Evolutionary conservation across 179 eudicot genomes (phyloP).

Genomic region (Beta macrorhiza): DNA sequence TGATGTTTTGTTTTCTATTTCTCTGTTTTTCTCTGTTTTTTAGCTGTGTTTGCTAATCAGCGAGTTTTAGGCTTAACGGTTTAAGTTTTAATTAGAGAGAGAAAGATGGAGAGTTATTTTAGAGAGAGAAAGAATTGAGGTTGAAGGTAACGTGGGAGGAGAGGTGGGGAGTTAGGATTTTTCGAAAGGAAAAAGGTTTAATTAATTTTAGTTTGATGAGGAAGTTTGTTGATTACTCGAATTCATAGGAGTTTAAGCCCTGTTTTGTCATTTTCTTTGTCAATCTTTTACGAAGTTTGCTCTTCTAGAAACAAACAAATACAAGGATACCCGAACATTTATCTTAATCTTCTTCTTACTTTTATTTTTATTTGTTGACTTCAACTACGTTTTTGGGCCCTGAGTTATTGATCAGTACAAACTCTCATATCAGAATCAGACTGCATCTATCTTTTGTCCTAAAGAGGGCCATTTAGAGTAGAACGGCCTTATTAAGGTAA

Average conservation of each 20-base stretch:
- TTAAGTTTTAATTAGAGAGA: background rate
- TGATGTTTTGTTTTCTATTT: background rate
- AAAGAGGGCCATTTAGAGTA: too few species aligned
- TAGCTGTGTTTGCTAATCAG: background rate
- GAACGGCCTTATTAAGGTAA: too few species aligned
- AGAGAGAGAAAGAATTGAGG: background rate
- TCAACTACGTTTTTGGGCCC: too few species aligned
- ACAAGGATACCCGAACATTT: background rate
- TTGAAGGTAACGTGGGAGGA: slow-evolving; percentile 24
- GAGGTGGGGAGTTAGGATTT: background rate
- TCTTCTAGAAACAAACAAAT: background rate
- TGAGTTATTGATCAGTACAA: background rate
- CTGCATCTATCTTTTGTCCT: too few species aligned
- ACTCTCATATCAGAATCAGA: too few species aligned
- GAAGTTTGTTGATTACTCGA: slow-evolving; percentile 2
- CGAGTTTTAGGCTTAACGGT: slow-evolving; percentile 2
- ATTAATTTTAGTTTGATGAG: background rate
- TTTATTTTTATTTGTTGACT: background rate
- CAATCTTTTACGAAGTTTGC: slow-evolving; percentile 10
- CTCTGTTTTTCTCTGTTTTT: background rate
- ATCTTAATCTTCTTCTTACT: background rate
- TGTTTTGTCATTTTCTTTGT: slow-evolving; percentile 15
- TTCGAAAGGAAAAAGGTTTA: background rate
- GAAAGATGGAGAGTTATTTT: background rate
- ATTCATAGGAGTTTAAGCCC: slow-evolving; percentile 5